Percentiles rank a stretch among this genome's conserved stretches.
These are phyloP conservation scores for Astragalus glycyphyllos DNA, from an alignment of 306 rosid species.

Conservation along the genomic window DNA sequence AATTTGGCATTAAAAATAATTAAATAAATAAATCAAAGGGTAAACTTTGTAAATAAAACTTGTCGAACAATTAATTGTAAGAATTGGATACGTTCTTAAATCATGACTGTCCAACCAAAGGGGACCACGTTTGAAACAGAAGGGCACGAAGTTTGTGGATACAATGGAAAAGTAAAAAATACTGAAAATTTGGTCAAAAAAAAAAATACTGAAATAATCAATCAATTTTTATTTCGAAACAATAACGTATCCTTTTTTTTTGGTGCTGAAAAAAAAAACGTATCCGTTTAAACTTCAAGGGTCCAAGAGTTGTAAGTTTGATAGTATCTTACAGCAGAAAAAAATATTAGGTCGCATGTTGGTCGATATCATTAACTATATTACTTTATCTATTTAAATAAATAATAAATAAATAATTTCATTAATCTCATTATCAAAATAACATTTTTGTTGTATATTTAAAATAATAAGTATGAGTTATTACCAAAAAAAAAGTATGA, in stretches of 20 bases:
- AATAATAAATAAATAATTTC: not conserved
- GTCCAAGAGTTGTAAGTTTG: not conserved
- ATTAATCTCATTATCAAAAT: not conserved
- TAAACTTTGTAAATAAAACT: not conserved
- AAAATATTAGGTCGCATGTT: constrained; percentile 22
- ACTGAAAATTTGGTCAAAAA: too few relatives aligned
- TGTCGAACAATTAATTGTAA: not conserved
- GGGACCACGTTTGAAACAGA: constrained; percentile 60
- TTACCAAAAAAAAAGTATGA: too few relatives aligned
- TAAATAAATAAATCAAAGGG: too few relatives aligned
- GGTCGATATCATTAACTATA: constrained; percentile 27
- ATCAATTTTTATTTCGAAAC: not conserved
- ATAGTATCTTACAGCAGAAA: not conserved
- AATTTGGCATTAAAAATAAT: too few relatives aligned
- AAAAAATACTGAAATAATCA: not conserved
- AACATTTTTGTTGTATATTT: not conserved
- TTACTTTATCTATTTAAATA: too few relatives aligned
- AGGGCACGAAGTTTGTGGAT: constrained; percentile 27
- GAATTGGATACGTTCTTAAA: constrained; percentile 44
- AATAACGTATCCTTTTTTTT: not conserved
- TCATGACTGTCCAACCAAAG: constrained; percentile 47
- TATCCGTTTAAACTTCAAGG: not conserved
- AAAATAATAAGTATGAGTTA: not conserved
- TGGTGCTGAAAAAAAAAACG: not conserved
- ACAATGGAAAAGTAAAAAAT: not conserved